Conservation (phyloP, 1,284 basidiomycete genomes). For the Thecaphora thlaspeos region DNA sequence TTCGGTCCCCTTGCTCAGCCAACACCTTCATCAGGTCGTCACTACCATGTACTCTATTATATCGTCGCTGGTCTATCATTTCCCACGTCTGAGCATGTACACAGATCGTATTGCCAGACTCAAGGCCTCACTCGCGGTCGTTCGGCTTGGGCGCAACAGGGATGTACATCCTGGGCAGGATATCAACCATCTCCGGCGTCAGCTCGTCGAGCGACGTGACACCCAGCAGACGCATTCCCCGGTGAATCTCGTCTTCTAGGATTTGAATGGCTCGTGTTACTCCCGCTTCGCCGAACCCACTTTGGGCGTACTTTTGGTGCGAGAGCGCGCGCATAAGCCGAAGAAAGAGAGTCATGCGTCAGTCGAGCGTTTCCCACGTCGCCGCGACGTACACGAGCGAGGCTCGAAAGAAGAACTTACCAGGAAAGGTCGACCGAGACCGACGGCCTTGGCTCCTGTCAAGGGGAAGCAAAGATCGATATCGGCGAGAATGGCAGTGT, state of each 20-base stretch:
- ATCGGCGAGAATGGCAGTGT: no score
- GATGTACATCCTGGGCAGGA: conserved; percentile 37
- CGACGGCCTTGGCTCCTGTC: conserved; percentile 75
- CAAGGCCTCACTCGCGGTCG: conserved; percentile 64
- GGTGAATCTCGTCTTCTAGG: conserved; percentile 75
- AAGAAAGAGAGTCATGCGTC: not conserved
- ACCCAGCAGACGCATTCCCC: conserved; percentile 76
- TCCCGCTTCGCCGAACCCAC: conserved; percentile 80
- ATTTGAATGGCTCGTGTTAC: conserved; percentile 72
- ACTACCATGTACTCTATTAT: no score
- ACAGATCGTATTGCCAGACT: no score
- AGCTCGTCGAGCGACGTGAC: conserved; percentile 71
- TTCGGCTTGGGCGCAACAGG: conserved; percentile 5
- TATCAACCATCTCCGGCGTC: conserved; percentile 72
- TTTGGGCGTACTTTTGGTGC: conserved; percentile 72
- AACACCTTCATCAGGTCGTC: no score
- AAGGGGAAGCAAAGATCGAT: not conserved
- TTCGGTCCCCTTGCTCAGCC: no score
- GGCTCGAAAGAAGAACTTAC: no score
- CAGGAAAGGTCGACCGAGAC: conserved; percentile 82
- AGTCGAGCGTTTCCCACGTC: no score
- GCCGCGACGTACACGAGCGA: no score
- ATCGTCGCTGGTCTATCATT: no score
- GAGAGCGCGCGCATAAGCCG: not conserved
- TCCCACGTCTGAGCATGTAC: no score